These are phyloP conservation scores for Ustulina deusta DNA, from an alignment of 2,329 filamentous ascomycete species.

Conservation along the genomic window DNA sequence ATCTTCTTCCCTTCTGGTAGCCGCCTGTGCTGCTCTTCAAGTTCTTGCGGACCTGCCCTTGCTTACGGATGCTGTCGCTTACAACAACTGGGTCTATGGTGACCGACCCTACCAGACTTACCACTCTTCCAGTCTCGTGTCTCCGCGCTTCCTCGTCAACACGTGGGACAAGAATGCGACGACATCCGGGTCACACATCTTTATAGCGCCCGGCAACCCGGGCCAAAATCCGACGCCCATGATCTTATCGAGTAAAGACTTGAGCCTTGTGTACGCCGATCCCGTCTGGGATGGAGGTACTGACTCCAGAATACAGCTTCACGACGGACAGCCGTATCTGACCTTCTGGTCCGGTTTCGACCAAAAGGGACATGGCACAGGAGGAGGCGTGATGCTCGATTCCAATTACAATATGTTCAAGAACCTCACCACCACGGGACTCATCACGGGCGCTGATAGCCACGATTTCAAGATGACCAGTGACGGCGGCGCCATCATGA, in stretches of 20 bases:
- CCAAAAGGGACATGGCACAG: slow-evolving; percentile 42
- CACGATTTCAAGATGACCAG: slow-evolving; percentile 59
- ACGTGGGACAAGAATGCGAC: slow-evolving; percentile 40
- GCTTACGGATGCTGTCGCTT: slow-evolving; percentile 38
- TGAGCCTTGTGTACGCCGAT: slow-evolving; percentile 47
- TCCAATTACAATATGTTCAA: slow-evolving; percentile 54
- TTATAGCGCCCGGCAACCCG: slow-evolving; percentile 35
- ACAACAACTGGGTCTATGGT: slow-evolving; percentile 41
- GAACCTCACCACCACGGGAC: slow-evolving; percentile 54
- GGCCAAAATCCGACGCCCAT: slow-evolving; percentile 39
- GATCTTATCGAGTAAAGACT: slow-evolving; percentile 44
- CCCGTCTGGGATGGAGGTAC: slow-evolving; percentile 40
- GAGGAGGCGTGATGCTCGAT: slow-evolving; percentile 51
- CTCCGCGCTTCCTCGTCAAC: slow-evolving; percentile 42
- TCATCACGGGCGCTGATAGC: slow-evolving; percentile 54
- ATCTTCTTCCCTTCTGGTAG: slow-evolving; percentile 24
- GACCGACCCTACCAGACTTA: slow-evolving; percentile 44
- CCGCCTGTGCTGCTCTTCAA: slow-evolving; percentile 21
- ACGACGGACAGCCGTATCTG: slow-evolving; percentile 51
- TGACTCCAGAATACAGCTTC: slow-evolving; percentile 46
- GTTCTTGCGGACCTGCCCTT: slow-evolving; percentile 38
- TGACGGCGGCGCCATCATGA: slow-evolving; percentile 57
- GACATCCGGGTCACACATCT: slow-evolving; percentile 40
- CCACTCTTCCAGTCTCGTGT: slow-evolving; percentile 38
- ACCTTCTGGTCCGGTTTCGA: slow-evolving; percentile 55